Evolutionary conservation across 2,329 filamentous ascomycete species (phyloP).

Genomic region (Colletotrichum acutatum): DNA sequence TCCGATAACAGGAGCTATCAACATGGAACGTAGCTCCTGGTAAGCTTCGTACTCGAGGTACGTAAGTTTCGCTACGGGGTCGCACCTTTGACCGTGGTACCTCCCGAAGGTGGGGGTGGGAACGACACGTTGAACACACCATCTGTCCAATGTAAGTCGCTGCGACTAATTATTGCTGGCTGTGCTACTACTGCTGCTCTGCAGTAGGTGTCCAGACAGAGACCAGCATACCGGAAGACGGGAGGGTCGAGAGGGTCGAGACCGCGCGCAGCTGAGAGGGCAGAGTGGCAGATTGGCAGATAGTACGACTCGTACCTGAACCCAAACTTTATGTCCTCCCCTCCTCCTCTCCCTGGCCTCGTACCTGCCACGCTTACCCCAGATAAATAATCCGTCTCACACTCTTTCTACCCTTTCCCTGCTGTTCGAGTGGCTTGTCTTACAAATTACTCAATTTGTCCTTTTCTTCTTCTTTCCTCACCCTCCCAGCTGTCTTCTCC

Average conservation of each 20-base stretch:
- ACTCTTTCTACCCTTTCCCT: conserved; percentile 10
- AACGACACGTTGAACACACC: conserved; percentile 14
- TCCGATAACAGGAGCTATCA: conserved; percentile 19
- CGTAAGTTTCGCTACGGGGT: conserved; percentile 29
- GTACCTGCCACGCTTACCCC: conserved; percentile 30
- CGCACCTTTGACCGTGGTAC: conserved; percentile 10
- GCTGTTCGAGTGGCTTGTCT: conserved; percentile 3
- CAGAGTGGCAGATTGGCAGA: conserved; percentile 6
- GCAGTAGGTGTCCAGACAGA: background rate
- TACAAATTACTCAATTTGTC: conserved; percentile 28
- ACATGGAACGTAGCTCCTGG: conserved; percentile 31
- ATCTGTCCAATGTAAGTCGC: conserved; percentile 13
- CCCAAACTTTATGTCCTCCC: conserved; percentile 18
- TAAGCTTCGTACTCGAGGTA: conserved; percentile 31
- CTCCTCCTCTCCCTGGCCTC: conserved; percentile 22
- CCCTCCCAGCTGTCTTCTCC: conserved; percentile 16
- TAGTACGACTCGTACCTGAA: conserved; percentile 34
- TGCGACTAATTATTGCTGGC: background rate
- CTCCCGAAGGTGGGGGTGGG: conserved; percentile 32
- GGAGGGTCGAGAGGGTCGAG: background rate
- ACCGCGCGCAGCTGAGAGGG: background rate
- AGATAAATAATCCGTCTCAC: conserved; percentile 33
- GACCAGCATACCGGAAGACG: background rate
- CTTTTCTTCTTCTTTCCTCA: conserved; percentile 8
- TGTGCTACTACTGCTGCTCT: background rate